Evolutionary conservation across 805 yeast species (phyloP), one percentile per base, ranked within the genome.

Genomic region (Scheffersomyces lignosus): DNA sequence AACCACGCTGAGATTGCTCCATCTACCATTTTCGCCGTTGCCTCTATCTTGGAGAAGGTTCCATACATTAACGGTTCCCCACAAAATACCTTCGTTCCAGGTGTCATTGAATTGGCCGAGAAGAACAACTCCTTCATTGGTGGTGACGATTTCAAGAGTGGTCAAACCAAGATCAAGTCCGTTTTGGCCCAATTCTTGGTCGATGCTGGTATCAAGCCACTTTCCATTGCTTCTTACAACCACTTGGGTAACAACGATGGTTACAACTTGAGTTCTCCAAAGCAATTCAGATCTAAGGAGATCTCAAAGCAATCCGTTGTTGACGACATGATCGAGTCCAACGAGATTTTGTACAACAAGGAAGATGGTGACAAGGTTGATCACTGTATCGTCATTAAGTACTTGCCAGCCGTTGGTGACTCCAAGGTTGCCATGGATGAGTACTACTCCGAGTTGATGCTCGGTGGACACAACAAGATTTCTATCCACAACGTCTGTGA

Each of bases 361-460:
- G 80, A 86, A 64, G 58, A 71, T 29, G 96, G 96, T 33, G 75
- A 79, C 45, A 76, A 74, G 44, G 84, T 91, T 44, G 97, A 90
- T 57, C 98, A 90, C 65, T 85, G 95, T 68, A 90, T 90, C 62
- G 97, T 90, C 43, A 90, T 90, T 73, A 90, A 90, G 70, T 89
- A 90, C 64, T 70, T 91, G 60, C 85, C 87, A 38, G 96, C 97
- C 6, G 97, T 90, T 33, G 96, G 96, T 26, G 98, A 90, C 66
- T 82, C 93, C 47, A 90, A 90, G 73, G 96, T 90, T 47, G 98
- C 98, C 36, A 91, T 90, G 97, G 98, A 90, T 65, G 97, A 91
- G 70, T 90, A 90, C 71, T 88, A 91, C 71, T 84, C 95, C 38
- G 97, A 90, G 67, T 80, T 90, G 59, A 91, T 90, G 97, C 77